Evolutionary conservation across 768 basidiomycete species (phyloP).

Genomic region (Leccinum uliginosum): DNA sequence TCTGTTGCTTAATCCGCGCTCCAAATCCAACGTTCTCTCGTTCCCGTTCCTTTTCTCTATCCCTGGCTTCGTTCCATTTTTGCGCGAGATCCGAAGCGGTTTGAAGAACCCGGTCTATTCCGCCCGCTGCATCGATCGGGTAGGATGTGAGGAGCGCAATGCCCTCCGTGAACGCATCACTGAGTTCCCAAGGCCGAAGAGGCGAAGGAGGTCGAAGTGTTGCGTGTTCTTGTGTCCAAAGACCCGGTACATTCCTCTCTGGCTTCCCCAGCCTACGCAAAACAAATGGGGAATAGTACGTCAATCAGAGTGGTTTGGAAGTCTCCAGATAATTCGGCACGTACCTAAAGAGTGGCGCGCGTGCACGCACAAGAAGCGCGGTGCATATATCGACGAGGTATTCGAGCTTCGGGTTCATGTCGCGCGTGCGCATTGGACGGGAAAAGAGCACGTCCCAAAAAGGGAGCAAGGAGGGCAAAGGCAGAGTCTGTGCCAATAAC

Average conservation of each 20-base stretch:
- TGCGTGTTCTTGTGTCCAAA: constrained; percentile 51
- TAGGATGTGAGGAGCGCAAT: constrained; percentile 62
- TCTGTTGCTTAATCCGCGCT: constrained; percentile 49
- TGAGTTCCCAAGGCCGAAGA: constrained; percentile 46
- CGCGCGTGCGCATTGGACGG: constrained; percentile 48
- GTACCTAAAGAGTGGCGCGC: constrained; percentile 52
- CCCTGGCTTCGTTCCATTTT: constrained; percentile 42
- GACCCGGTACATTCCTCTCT: constrained; percentile 37
- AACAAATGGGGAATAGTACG: background rate
- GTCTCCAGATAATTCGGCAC: constrained; percentile 9
- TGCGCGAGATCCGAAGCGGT: constrained; percentile 57
- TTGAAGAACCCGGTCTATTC: constrained; percentile 67
- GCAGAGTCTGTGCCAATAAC: constrained; percentile 68
- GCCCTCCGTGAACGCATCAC: constrained; percentile 65
- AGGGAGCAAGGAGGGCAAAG: constrained; percentile 51
- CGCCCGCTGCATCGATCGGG: constrained; percentile 61
- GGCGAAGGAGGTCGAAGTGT: constrained; percentile 38
- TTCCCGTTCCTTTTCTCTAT: constrained; percentile 25
- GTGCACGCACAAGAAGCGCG: constrained; percentile 60
- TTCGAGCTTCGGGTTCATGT: constrained; percentile 58
- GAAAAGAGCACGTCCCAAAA: constrained; percentile 75
- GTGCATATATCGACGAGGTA: constrained; percentile 67
- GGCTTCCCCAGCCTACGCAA: constrained; percentile 50
- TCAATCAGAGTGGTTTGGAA: background rate
- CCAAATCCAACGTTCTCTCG: constrained; percentile 44